Evolutionary conservation across 768 basidiomycete species (phyloP), one percentile per base, ranked within the genome.

Genomic region (Clavaria fumosa): DNA sequence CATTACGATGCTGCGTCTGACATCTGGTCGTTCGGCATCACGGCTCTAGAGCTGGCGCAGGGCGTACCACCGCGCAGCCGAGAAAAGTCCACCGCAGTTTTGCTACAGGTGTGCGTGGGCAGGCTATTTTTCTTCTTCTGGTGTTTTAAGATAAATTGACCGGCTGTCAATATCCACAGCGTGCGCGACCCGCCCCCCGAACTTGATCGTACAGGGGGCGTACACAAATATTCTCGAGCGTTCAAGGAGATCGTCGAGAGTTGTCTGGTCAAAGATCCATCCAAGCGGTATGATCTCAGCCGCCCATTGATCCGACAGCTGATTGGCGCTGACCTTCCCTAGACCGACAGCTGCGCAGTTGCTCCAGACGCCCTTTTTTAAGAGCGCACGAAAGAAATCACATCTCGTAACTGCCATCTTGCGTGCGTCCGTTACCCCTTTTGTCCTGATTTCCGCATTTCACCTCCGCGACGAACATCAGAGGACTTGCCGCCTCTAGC

Each of bases 11-110:
- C 75, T 9, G 71, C 77, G 45, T 86, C 86, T 14, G 91, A 96
- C 51, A 90, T 96, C 41, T 96, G 90, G 89, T 89, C 84, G 41
- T 83, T 95, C 53, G 91, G 86, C 9, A 90, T 96, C 41, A 93
- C 89, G n/a, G 81, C 89, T 11, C 60, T 95, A 32, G 91, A 95
- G 53, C 64, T 96, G 22, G 69, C 84, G 0, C 78, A 85, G 49
- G 91, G 91, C 0, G 72, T 78, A 4, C 84, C 89, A 1, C 91
- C 91, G n/a, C 63, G 75, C 41, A 81, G 79, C 11, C 69, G 78
- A 44, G 78, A 83, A 48, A 65, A 77, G 5, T 70, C 86, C 1
- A 72, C 79, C 38, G 62, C 64, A 36, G 79, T 89, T 5, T 63
- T 95, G 14, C 58, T 85, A 31, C 75, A 77, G 53, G 90, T 75